phyloP scores from a whole-genome alignment of 352 stramenopile genomes.

The Phytophthora vignae region DNA sequence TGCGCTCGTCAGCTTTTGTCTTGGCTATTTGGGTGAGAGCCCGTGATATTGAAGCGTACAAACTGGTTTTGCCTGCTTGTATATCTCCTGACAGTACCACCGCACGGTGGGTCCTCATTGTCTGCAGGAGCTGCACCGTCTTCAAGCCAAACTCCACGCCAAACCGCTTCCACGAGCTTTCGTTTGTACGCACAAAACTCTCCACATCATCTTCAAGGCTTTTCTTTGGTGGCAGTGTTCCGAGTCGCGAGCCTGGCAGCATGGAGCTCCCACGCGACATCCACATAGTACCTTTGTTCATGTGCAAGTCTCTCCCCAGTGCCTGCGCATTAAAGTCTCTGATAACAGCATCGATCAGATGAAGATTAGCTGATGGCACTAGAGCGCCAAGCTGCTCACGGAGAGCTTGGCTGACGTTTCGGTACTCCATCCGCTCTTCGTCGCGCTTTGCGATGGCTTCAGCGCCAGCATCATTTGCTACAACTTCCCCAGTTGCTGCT shows the following conservation, averaged over 20 bases:
- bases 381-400: conserved; percentile 38
- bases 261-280: conserved; percentile 4
- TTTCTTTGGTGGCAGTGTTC: background rate
- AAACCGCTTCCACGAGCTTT: conserved; percentile 41
- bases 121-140: conserved; percentile 53
- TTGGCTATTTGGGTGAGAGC: conserved; percentile 33
- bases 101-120: conserved; percentile 29
- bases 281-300: conserved; percentile 30
- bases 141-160: conserved; percentile 49
- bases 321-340: conserved; percentile 47
- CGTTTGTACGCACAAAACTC: conserved; percentile 24
- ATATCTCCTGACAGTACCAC: conserved; percentile 54
- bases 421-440: conserved; percentile 49
- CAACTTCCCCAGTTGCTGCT: background rate
- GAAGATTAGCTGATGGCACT: conserved; percentile 27
- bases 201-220: conserved; percentile 49
- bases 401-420: conserved; percentile 48
- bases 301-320: conserved; percentile 30
- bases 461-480: conserved; percentile 4
- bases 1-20: conserved; percentile 2
- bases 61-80: conserved; percentile 61
- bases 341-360: conserved; percentile 52
- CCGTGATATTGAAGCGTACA: conserved; percentile 52
- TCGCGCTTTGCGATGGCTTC: conserved; percentile 27
- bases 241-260: background rate